Percentiles rank a stretch among this genome's conserved stretches.
Evolutionary conservation across 768 basidiomycete genomes (phyloP).

Genomic region (Leccinum barrowsii): DNA sequence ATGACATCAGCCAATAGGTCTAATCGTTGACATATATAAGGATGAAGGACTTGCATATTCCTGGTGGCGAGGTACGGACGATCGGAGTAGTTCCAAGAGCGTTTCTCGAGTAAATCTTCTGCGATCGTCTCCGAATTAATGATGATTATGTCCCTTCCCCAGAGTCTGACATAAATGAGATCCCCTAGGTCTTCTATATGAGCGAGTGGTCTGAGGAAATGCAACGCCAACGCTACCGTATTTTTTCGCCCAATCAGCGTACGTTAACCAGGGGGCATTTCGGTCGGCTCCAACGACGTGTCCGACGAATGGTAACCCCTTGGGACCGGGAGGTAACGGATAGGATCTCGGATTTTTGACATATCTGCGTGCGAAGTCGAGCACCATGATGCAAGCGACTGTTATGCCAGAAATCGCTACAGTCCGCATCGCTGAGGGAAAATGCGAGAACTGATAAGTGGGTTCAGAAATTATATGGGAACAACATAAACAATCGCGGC

Average conservation of each 20-base stretch:
- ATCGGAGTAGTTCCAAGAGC: slow-evolving; percentile 49
- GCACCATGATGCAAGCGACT: slow-evolving; percentile 5
- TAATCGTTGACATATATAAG: background rate
- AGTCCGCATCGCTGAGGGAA: slow-evolving; percentile 6
- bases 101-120: slow-evolving; percentile 44
- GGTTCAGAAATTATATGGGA: background rate
- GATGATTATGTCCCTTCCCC: slow-evolving; percentile 44
- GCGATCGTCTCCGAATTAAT: slow-evolving; percentile 43
- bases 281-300: slow-evolving; percentile 34
- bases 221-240: slow-evolving; percentile 27
- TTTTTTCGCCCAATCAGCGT: slow-evolving; percentile 36
- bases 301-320: slow-evolving; percentile 36
- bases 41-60: slow-evolving; percentile 3
- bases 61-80: slow-evolving; percentile 35
- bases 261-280: slow-evolving; percentile 34
- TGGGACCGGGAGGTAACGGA: slow-evolving; percentile 38
- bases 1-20: background rate
- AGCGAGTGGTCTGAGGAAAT: background rate
- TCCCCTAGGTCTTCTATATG: slow-evolving; percentile 29
- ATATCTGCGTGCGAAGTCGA: slow-evolving; percentile 9
- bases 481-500: background rate
- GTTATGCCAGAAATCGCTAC: slow-evolving; percentile 1
- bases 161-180: slow-evolving; percentile 46
- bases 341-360: slow-evolving; percentile 1
- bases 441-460: background rate